Evolutionary conservation across 2,329 filamentous ascomycete species (phyloP).

Genomic region (Nannizzia gypsea): DNA sequence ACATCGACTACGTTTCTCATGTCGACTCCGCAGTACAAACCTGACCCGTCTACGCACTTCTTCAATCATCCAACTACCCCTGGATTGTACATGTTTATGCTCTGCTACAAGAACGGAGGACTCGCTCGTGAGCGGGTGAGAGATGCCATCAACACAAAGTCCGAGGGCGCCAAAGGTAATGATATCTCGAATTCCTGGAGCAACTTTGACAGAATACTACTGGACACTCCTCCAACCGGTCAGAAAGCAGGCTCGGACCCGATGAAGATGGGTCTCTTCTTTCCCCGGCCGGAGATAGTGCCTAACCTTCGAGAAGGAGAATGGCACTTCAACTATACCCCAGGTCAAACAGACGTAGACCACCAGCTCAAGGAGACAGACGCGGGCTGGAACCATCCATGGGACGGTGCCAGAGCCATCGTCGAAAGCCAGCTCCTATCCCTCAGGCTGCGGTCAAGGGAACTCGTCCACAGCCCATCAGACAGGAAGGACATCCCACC

Average conservation of each 20-base stretch:
- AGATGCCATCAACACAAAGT: conserved; percentile 55
- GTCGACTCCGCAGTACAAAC: conserved; percentile 84
- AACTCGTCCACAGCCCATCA: conserved; percentile 53
- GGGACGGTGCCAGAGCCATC: conserved; percentile 71
- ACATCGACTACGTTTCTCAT: conserved; percentile 97
- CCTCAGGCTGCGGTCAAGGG: conserved; percentile 71
- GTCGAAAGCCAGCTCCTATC: conserved; percentile 92
- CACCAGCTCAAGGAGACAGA: conserved; percentile 41
- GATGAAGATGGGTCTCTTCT: conserved; percentile 89
- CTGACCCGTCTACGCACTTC: conserved; percentile 87
- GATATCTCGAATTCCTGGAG: conserved; percentile 54
- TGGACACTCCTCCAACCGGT: conserved; percentile 57
- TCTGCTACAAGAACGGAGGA: conserved; percentile 98
- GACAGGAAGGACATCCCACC: conserved; percentile 47
- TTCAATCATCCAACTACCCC: conserved; percentile 92
- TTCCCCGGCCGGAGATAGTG: conserved; percentile 88
- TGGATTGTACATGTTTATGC: conserved; percentile 98
- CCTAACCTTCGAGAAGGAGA: conserved; percentile 78
- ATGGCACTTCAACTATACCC: conserved; percentile 61
- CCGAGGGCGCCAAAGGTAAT: conserved; percentile 32
- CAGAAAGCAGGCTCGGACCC: conserved; percentile 42
- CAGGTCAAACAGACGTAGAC: conserved; percentile 17
- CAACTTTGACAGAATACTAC: conserved; percentile 62
- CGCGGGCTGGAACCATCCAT: conserved; percentile 43
- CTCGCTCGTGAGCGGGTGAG: conserved; percentile 83